Percentiles rank a stretch among this genome's conserved stretches.
These are phyloP conservation scores for Fragaria ananassa DNA, from an alignment of 306 rosid species.

Conservation along the genomic window DNA sequence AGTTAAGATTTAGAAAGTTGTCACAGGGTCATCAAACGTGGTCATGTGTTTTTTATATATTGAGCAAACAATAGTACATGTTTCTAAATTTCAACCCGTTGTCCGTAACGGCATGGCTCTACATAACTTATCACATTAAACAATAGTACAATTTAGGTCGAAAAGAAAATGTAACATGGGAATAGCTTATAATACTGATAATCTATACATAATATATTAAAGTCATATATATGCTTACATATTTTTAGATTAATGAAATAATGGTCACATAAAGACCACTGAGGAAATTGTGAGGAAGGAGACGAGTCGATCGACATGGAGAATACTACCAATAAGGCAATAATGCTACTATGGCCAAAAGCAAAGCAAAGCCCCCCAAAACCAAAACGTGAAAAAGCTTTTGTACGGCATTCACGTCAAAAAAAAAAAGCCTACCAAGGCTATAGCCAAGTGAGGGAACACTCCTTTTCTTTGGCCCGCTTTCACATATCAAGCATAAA, in stretches of 20 bases:
- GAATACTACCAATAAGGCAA: not conserved
- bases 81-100: no score
- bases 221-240: not conserved
- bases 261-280: not conserved
- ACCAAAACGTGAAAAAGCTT: not conserved
- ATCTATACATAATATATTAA: not conserved
- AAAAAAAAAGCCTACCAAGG: not conserved
- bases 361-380: not conserved
- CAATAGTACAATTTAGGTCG: not conserved
- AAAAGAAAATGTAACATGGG: not conserved
- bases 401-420: conserved; percentile 2
- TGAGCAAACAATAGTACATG: no score
- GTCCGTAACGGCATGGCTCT: no score
- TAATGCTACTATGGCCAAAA: not conserved
- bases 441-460: not conserved
- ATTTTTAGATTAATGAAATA: not conserved
- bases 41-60: no score
- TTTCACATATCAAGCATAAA: not conserved
- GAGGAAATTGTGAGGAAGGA: not conserved
- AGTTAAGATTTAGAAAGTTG: no score
- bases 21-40: no score
- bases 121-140: no score
- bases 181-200: not conserved
- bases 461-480: not conserved
- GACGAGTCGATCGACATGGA: not conserved